A percentile compares a stretch with the other conserved stretches of the same genome.
phyloP scores from a whole-genome alignment of 1,139 yeast species.

The Casaregolazyma suthepensis region DNA sequence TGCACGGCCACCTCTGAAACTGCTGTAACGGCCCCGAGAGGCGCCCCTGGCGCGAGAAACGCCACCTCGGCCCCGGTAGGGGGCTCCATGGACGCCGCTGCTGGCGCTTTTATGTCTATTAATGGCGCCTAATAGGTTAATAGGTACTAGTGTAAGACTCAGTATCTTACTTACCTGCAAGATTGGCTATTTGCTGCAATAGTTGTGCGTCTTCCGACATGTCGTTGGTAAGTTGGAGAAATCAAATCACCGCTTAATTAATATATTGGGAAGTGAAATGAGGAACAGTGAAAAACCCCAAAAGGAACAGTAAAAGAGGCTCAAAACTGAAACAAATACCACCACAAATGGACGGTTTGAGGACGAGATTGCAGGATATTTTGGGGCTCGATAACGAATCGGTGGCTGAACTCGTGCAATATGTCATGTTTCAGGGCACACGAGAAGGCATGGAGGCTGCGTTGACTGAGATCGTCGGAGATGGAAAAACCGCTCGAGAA shows the following conservation, averaged over 20 bases:
- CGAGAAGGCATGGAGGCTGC: slow-evolving; percentile 6
- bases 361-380: background rate
- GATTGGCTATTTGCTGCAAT: slow-evolving; percentile 25
- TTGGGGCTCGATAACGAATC: slow-evolving; percentile 22
- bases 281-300: too few relatives aligned
- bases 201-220: slow-evolving; percentile 28
- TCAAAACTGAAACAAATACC: background rate
- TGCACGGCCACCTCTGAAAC: slow-evolving; percentile 14
- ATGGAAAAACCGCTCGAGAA: slow-evolving; percentile 6
- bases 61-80: slow-evolving; percentile 7
- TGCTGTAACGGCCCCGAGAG: slow-evolving; percentile 9
- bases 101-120: slow-evolving; percentile 26
- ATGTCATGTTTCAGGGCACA: slow-evolving; percentile 13
- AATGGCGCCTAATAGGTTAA: slow-evolving; percentile 24
- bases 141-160: too few relatives aligned
- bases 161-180: slow-evolving; percentile 24
- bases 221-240: slow-evolving; percentile 1
- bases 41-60: slow-evolving; percentile 1
- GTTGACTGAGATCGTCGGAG: slow-evolving; percentile 6
- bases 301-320: too few relatives aligned
- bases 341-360: slow-evolving; percentile 2
- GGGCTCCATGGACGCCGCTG: background rate
- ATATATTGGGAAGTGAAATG: background rate
- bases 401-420: slow-evolving; percentile 16
- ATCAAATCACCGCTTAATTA: background rate